Conservation (phyloP, 169 alveolate species). For the Perkinsus olseni region DNA sequence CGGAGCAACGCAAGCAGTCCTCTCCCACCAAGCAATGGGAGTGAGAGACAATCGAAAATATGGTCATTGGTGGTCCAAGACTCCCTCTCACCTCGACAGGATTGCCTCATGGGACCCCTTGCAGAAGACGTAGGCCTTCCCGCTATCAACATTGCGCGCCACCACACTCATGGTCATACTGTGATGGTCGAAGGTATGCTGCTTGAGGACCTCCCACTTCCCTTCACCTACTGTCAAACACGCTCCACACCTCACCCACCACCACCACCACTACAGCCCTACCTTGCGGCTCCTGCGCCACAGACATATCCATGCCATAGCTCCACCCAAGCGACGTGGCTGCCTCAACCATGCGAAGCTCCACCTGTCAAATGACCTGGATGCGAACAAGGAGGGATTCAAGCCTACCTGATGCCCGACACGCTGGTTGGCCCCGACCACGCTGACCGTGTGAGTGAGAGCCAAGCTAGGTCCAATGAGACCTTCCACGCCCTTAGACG, state of each 20-base stretch:
- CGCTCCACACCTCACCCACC: no score
- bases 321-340: background rate
- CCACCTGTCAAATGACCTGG: background rate
- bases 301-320: background rate
- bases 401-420: background rate
- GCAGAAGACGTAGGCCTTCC: background rate
- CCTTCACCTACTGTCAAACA: background rate
- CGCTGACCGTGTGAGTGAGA: background rate
- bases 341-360: background rate
- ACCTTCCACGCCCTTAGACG: background rate
- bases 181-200: conserved; percentile 1
- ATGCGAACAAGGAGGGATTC: background rate
- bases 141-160: background rate
- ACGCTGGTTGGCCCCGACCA: background rate
- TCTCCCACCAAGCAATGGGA: no score
- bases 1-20: background rate
- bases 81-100: no score
- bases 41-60: no score
- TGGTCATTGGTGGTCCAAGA: no score
- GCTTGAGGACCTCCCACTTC: background rate
- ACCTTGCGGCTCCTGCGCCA: background rate
- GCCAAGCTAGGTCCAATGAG: background rate
- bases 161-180: background rate
- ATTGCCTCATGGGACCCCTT: background rate
- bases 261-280: background rate